Conservation (phyloP, 306 rosid species). For the Lathyrus aphaca region DNA sequence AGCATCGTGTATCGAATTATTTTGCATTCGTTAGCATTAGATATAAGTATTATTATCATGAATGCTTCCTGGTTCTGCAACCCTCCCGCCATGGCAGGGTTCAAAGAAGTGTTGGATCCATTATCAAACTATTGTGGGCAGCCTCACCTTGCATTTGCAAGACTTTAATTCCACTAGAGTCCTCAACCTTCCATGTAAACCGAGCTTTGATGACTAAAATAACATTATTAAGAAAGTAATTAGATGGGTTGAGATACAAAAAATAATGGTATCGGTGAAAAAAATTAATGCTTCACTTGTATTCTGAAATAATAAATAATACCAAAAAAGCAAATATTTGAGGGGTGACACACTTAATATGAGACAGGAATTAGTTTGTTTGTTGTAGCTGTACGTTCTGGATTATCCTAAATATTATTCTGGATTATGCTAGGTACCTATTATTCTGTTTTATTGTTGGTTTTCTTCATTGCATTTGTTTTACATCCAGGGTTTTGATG, state of each 20-base stretch:
- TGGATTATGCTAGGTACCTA: constrained; percentile 1
- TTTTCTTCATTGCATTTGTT: constrained; percentile 25
- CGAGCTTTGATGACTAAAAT: not conserved
- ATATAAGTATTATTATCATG: not conserved
- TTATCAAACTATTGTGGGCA: not conserved
- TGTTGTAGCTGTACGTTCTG: not conserved
- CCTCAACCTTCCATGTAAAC: not conserved
- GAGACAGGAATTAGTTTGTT: not conserved
- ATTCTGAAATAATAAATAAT: not conserved
- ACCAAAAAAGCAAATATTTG: not conserved
- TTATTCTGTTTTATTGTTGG: constrained; percentile 28
- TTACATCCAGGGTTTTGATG: constrained; percentile 68
- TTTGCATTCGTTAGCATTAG: constrained; percentile 4
- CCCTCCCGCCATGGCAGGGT: not conserved
- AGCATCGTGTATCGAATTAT: constrained; percentile 27
- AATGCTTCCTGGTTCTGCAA: constrained; percentile 2
- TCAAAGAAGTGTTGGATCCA: not conserved
- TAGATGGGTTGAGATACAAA: not conserved
- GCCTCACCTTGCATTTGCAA: constrained; percentile 7
- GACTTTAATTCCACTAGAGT: not conserved
- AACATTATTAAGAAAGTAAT: not conserved
- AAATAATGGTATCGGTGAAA: not conserved
- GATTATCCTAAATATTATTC: constrained; percentile 18
- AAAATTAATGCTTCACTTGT: not conserved
- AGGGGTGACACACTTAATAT: no score